Conservation (phyloP, 2,329 filamentous ascomycete species). For the Amauroascus verrucosus region DNA sequence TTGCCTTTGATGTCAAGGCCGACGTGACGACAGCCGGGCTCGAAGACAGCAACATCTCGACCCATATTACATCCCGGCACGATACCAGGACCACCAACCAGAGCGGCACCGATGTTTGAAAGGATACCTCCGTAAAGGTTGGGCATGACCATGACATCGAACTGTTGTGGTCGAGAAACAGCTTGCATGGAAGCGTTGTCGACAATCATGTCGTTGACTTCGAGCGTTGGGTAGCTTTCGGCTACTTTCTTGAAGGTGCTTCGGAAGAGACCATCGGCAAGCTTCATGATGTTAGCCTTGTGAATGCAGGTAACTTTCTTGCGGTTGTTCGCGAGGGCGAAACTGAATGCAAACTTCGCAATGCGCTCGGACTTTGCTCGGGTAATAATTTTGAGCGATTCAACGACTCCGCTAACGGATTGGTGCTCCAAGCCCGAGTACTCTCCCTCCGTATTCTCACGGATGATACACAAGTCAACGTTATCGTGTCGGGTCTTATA, state of each 20-base stretch:
- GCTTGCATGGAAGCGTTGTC: slow-evolving; percentile 99
- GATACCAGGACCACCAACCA: slow-evolving; percentile 92
- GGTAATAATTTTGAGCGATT: slow-evolving; percentile 99
- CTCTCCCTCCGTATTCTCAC: slow-evolving; percentile 99
- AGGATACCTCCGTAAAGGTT: slow-evolving; percentile 98
- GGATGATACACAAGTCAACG: slow-evolving; percentile 98
- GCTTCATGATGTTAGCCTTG: slow-evolving; percentile 99
- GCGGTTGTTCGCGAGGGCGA: slow-evolving; percentile 95
- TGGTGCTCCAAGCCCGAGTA: slow-evolving; percentile 99
- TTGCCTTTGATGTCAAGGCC: slow-evolving; percentile 99
- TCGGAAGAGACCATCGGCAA: slow-evolving; percentile 96
- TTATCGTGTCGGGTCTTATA: slow-evolving; percentile 95
- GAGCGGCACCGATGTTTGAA: slow-evolving; percentile 95
- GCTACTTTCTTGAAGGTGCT: slow-evolving; percentile 90
- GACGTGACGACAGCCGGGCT: slow-evolving; percentile 98
- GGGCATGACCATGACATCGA: slow-evolving; percentile 99
- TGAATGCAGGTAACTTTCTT: slow-evolving; percentile 99
- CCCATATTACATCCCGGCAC: slow-evolving; percentile 99
- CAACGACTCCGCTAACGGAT: slow-evolving; percentile 89
- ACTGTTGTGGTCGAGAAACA: slow-evolving; percentile 90
- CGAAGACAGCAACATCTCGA: slow-evolving; percentile 93
- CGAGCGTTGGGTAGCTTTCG: slow-evolving; percentile 89
- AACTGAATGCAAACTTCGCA: slow-evolving; percentile 96
- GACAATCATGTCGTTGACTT: slow-evolving; percentile 99
- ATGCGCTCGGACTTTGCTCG: slow-evolving; percentile 98